Conservation (phyloP, 2,329 filamentous ascomycete species). For the Zasmidium angulare region DNA sequence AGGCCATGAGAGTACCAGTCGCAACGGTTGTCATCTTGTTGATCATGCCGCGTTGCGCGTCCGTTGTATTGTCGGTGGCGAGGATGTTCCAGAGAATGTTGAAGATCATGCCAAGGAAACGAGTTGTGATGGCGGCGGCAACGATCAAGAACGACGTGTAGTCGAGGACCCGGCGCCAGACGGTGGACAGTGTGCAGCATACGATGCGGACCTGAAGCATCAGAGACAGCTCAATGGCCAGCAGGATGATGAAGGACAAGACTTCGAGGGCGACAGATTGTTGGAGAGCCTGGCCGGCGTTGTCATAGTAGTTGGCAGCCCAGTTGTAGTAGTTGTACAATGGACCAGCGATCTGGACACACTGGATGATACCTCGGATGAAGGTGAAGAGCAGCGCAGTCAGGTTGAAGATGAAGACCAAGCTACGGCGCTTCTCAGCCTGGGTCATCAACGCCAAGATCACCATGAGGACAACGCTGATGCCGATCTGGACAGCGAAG, state of each 20-base stretch:
- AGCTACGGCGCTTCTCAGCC: slow-evolving; percentile 61
- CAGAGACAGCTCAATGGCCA: slow-evolving; percentile 59
- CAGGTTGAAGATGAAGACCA: slow-evolving; percentile 66
- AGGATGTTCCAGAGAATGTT: slow-evolving; percentile 39
- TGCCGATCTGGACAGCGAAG: slow-evolving; percentile 70
- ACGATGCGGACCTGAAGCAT: slow-evolving; percentile 65
- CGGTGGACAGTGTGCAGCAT: slow-evolving; percentile 48
- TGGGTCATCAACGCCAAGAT: slow-evolving; percentile 68
- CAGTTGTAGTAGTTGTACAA: slow-evolving; percentile 54
- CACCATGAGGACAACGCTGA: slow-evolving; percentile 63
- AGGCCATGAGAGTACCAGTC: slow-evolving; percentile 54
- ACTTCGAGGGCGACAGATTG: slow-evolving; percentile 50
- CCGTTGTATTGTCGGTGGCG: slow-evolving; percentile 14
- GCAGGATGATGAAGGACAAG: slow-evolving; percentile 53
- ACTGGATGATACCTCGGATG: slow-evolving; percentile 58
- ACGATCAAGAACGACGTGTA: slow-evolving; percentile 51
- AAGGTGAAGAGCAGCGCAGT: slow-evolving; percentile 61
- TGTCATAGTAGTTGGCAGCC: slow-evolving; percentile 27
- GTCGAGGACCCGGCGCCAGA: slow-evolving; percentile 49
- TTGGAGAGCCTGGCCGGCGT: slow-evolving; percentile 15
- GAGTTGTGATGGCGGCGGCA: slow-evolving; percentile 53
- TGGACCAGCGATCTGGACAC: slow-evolving; percentile 60
- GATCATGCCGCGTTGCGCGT: slow-evolving; percentile 19
- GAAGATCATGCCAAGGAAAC: slow-evolving; percentile 52
- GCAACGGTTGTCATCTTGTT: slow-evolving; percentile 45